Conservation (phyloP, 106 monocot species). For the Dendrobium nobile region DNA sequence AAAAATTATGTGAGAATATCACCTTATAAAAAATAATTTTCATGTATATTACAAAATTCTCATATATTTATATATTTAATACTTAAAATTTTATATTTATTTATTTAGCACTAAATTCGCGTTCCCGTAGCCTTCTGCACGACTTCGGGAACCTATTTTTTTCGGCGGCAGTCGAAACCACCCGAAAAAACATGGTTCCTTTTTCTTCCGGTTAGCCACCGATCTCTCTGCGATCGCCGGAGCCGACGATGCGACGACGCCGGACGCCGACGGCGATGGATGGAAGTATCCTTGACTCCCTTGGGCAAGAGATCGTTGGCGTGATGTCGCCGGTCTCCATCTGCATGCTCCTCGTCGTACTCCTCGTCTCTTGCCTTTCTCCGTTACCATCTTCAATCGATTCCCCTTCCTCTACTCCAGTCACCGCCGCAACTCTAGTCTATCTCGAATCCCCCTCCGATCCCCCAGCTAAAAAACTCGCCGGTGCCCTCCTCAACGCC, state of each 20-base stretch:
- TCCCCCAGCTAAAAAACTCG: slow-evolving; percentile 38
- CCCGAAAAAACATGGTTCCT: not conserved
- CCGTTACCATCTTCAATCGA: slow-evolving; percentile 15
- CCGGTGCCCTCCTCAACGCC: slow-evolving; percentile 60
- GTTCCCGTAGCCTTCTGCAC: too few relatives aligned
- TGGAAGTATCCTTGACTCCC: slow-evolving; percentile 29
- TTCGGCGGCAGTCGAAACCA: too few relatives aligned
- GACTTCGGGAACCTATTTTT: too few relatives aligned
- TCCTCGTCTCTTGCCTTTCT: slow-evolving; percentile 37
- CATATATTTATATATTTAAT: too few relatives aligned
- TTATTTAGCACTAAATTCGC: too few relatives aligned
- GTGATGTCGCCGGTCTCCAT: slow-evolving; percentile 70
- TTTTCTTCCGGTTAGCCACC: not conserved
- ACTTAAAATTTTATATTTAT: too few relatives aligned
- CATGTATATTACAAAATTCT: too few relatives aligned
- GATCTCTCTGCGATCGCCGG: not conserved
- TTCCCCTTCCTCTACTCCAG: slow-evolving; percentile 9
- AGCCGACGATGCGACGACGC: not conserved
- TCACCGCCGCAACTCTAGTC: slow-evolving; percentile 65
- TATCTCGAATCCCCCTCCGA: slow-evolving; percentile 54
- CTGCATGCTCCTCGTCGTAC: slow-evolving; percentile 56
- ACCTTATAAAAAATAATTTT: too few relatives aligned
- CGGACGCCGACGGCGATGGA: slow-evolving; percentile 1
- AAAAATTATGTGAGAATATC: too few relatives aligned
- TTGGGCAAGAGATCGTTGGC: slow-evolving; percentile 50